Percentiles rank a stretch among this genome's conserved stretches.
Evolutionary conservation across 176 grass and related monocot species (phyloP).

Genomic region (Poa annua): DNA sequence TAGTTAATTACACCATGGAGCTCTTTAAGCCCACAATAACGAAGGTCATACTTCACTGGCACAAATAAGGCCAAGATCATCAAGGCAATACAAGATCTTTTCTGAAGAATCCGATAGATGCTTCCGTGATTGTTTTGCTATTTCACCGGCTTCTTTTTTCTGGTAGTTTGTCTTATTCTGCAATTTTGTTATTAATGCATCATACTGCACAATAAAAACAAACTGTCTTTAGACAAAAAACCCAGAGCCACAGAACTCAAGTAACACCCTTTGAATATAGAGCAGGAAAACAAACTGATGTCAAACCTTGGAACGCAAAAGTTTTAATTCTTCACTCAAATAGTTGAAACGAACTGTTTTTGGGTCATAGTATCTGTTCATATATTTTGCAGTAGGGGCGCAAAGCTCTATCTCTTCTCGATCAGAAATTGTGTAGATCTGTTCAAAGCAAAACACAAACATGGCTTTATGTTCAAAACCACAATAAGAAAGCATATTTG

Average conservation of each 20-base stretch:
- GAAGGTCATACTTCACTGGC: conserved; percentile 69
- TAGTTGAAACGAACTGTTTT: conserved; percentile 61
- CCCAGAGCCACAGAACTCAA: background rate
- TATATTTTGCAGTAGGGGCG: conserved; percentile 71
- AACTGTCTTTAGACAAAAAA: conserved; percentile 24
- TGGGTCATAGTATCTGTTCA: conserved; percentile 69
- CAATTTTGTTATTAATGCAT: conserved; percentile 56
- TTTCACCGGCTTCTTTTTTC: conserved; percentile 67
- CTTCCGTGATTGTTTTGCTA: conserved; percentile 66
- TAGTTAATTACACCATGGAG: conserved; percentile 21
- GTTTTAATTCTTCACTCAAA: conserved; percentile 52
- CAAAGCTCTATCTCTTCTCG: conserved; percentile 75
- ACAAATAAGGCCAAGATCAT: conserved; percentile 82
- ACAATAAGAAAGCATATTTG: background rate
- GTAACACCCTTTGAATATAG: conserved; percentile 19
- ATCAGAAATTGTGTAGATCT: conserved; percentile 77
- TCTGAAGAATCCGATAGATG: conserved; percentile 56
- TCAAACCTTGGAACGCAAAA: conserved; percentile 56
- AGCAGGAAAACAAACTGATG: conserved; percentile 30
- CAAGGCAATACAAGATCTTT: conserved; percentile 74
- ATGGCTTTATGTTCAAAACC: conserved; percentile 19
- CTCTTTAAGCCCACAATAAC: conserved; percentile 3
- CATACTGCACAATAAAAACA: conserved; percentile 59
- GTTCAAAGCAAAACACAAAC: conserved; percentile 29
- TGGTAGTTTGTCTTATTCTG: conserved; percentile 44